phyloP scores from a whole-genome alignment of 2,329 filamentous ascomycete genomes.

The Scolecobasidium constrictum region DNA sequence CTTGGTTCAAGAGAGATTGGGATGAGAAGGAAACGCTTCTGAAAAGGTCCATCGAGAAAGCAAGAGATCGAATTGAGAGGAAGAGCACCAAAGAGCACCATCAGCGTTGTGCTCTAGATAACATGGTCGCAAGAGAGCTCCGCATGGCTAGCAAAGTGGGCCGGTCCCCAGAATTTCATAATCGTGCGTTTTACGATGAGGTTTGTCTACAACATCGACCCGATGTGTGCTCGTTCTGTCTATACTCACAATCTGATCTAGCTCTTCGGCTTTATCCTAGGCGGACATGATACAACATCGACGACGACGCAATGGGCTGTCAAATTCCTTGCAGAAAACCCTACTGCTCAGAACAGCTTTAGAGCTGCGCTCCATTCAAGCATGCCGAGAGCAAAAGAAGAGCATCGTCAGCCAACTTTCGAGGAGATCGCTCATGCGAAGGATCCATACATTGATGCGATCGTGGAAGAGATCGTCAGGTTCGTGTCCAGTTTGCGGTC shows the following conservation, averaged over 20 bases:
- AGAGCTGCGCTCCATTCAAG: slow-evolving; percentile 19
- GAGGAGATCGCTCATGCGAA: slow-evolving; percentile 20
- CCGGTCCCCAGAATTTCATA: slow-evolving; percentile 14
- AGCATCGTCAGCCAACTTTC: slow-evolving; percentile 17
- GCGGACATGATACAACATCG: slow-evolving; percentile 37
- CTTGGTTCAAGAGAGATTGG: slow-evolving; percentile 10
- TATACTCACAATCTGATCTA: slow-evolving; percentile 14
- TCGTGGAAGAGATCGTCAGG: slow-evolving; percentile 30
- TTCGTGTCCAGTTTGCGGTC: no score
- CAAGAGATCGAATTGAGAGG: slow-evolving; percentile 16
- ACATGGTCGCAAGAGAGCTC: slow-evolving; percentile 18
- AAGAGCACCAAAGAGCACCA: slow-evolving; percentile 17
- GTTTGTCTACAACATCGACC: slow-evolving; percentile 13
- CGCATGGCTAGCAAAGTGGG: not conserved
- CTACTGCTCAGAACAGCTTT: slow-evolving; percentile 23
- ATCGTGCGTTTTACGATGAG: slow-evolving; percentile 18
- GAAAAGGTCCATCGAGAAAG: slow-evolving; percentile 21
- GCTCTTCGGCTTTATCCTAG: slow-evolving; percentile 25
- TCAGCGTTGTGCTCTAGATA: slow-evolving; percentile 24
- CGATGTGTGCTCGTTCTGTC: slow-evolving; percentile 11
- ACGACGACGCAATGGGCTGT: slow-evolving; percentile 30
- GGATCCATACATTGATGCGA: slow-evolving; percentile 32
- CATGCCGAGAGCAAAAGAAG: slow-evolving; percentile 16
- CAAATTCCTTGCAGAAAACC: slow-evolving; percentile 27
- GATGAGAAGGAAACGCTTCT: slow-evolving; percentile 21